phyloP scores from a whole-genome alignment of 306 rosid species.

The Gynostemma pentaphyllum region DNA sequence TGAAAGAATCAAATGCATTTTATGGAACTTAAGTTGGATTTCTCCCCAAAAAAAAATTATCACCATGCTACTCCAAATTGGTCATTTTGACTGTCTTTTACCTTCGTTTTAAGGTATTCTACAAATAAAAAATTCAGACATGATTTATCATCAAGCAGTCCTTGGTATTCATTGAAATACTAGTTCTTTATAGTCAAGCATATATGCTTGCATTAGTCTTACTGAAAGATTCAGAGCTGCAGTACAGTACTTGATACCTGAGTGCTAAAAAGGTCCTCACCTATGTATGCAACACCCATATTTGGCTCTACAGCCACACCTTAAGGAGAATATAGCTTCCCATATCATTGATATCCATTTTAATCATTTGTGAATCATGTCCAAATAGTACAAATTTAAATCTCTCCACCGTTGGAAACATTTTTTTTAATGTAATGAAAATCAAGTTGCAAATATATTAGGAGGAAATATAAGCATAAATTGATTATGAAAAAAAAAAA shows the following conservation, averaged over 20 bases:
- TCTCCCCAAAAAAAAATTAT: not conserved
- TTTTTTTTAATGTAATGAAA: too few species aligned
- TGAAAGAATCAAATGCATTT: not conserved
- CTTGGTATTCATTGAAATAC: not conserved
- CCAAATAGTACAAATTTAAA: not conserved
- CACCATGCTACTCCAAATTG: not conserved
- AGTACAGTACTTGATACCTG: not conserved
- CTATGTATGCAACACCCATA: not conserved
- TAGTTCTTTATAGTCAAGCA: too few species aligned
- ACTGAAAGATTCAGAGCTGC: too few species aligned
- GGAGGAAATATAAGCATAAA: not conserved
- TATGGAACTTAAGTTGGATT: slow-evolving; percentile 2
- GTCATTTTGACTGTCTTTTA: not conserved
- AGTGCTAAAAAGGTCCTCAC: not conserved
- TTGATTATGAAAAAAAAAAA: not conserved
- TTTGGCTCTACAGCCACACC: not conserved
- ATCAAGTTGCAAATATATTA: not conserved
- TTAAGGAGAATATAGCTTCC: not conserved
- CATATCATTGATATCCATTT: not conserved
- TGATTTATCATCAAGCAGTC: not conserved
- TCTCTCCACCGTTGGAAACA: not conserved
- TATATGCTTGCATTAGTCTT: not conserved
- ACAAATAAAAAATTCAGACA: not conserved
- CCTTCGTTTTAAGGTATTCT: not conserved
- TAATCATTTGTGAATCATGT: not conserved